phyloP scores from a whole-genome alignment of 2,329 filamentous ascomycete genomes.

The Aureobasidium sp. region DNA sequence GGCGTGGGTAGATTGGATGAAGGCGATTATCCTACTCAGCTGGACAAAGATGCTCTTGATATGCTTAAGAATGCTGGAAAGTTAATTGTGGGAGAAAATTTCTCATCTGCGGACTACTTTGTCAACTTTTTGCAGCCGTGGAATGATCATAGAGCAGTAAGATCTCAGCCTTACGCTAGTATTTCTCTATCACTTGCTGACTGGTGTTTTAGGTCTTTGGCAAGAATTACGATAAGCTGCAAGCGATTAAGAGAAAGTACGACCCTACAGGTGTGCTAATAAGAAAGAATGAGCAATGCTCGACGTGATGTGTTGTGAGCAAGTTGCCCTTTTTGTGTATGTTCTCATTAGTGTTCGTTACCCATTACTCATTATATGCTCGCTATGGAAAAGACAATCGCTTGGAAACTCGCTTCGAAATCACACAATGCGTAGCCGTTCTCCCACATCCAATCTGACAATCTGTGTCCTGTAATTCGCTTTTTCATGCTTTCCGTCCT shows the following conservation, averaged over 20 bases:
- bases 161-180: not conserved
- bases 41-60: not conserved
- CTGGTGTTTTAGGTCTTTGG: not conserved
- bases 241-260: not conserved
- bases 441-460: not conserved
- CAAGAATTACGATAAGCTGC: not conserved
- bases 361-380: conserved; percentile 7
- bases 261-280: not conserved
- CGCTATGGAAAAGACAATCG: not conserved
- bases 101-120: not conserved
- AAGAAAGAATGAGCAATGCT: not conserved
- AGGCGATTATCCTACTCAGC: not conserved
- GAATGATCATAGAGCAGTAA: conserved; percentile 7
- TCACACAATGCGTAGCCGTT: conserved; percentile 5
- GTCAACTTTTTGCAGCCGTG: conserved; percentile 2
- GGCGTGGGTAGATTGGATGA: not conserved
- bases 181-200: not conserved
- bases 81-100: not conserved
- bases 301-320: not conserved
- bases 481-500: not conserved
- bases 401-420: not conserved
- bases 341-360: conserved; percentile 4
- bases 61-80: not conserved
- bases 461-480: not conserved
- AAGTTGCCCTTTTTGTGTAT: not conserved